Percentiles rank a stretch among this genome's conserved stretches.
These are phyloP conservation scores for Selenicereus undatus DNA, from an alignment of 148 eudicot genomes.

Conservation along the genomic window DNA sequence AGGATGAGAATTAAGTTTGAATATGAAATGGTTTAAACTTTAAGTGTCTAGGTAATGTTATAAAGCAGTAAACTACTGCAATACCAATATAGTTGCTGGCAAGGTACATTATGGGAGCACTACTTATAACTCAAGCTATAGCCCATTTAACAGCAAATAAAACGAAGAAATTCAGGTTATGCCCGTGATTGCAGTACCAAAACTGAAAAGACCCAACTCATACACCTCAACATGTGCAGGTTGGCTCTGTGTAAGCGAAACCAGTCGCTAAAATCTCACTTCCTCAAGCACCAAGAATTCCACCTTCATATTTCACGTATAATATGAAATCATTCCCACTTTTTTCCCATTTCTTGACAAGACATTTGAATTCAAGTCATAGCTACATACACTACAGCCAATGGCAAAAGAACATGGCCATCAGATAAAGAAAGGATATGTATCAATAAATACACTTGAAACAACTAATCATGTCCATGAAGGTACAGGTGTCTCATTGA, in stretches of 20 bases:
- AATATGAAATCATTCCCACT: no score
- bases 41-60: no score
- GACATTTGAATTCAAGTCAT: neutral
- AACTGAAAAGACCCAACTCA: neutral
- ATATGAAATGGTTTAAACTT: neutral
- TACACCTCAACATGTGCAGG: neutral
- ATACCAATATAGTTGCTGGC: no score
- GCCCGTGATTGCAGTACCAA: neutral
- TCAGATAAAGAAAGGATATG: neutral
- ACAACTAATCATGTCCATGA: neutral
- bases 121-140: neutral
- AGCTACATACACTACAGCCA: neutral
- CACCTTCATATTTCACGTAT: neutral
- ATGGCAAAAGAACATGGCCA: neutral
- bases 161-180: neutral
- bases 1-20: neutral
- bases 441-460: neutral
- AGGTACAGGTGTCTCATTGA: neutral
- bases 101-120: no score
- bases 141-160: neutral
- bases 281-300: neutral
- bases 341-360: neutral
- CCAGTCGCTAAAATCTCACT: neutral
- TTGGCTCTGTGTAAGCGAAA: neutral
- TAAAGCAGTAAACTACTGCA: no score